Evolutionary conservation across 805 yeast species (phyloP), one percentile per base, ranked within the genome.

Genomic region (Saccharomycopsis sp.): DNA sequence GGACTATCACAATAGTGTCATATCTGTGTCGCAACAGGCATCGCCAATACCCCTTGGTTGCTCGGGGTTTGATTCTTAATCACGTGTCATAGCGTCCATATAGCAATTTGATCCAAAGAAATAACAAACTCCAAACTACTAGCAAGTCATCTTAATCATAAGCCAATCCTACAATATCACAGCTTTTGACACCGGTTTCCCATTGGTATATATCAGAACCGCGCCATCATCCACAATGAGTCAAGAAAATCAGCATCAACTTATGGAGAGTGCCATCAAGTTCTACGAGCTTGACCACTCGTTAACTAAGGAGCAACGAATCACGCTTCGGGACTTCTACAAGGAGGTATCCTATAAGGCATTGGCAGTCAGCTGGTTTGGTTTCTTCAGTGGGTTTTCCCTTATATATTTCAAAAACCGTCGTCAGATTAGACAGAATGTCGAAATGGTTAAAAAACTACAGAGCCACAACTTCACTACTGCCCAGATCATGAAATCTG

Each of bases 221-320:
- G 38, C 38, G 38, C 38, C 38, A 29, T 29, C 38, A 29, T 7
- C 38, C 38, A 12, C 38, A 29, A 29, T 29, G 38, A 29, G 38
- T 29, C 49, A 44, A 44, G 49, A 12, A 3, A 12, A n/a, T 17
- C 49, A 44, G 12, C 49, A 44, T 3, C 5, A 17, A 44, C 5
- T 44, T 19, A 17, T 44, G 5, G 49, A 44, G 12, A 44, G 49
- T 17, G 57, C 57, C n/a, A 35, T 55, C 47, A 47, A 49, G 25
- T 55, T 58, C 20, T 58, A 58, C 17, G 54, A 55, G 17, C 24
- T 55, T 9, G 61, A 58, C 51, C 58, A 58, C 29, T 19, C n/a
- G 8, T 44, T 58, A 14, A 58, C 58, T 8, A 52, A 47, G 38
- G 54, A 58, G 17, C 53, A 58, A 3, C 56, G 61, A 9, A 23